Conservation (phyloP, 2,329 filamentous ascomycete genomes). For the Kalaharituber pfeilii region DNA sequence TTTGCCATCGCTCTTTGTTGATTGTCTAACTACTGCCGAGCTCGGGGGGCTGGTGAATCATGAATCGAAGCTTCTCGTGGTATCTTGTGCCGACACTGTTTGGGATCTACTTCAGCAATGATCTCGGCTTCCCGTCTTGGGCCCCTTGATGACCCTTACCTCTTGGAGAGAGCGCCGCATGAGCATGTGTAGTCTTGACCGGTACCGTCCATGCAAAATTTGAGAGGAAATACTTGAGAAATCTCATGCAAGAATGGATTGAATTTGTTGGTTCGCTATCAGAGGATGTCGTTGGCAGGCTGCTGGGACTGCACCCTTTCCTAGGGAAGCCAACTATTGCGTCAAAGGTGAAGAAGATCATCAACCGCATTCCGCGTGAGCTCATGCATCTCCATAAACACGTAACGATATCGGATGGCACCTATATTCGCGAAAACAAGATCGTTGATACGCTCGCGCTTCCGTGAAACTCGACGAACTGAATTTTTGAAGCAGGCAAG, state of each 20-base stretch:
- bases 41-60: background rate
- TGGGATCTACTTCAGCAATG: background rate
- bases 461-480: background rate
- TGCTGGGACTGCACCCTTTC: background rate
- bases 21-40: background rate
- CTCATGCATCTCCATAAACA: background rate
- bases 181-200: background rate
- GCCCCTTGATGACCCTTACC: background rate
- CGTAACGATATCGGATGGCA: background rate
- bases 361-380: background rate
- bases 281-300: background rate
- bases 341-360: background rate
- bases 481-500: background rate
- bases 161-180: background rate
- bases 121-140: background rate
- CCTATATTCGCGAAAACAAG: background rate
- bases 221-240: background rate
- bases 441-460: background rate
- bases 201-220: background rate
- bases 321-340: background rate
- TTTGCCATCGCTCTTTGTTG: background rate
- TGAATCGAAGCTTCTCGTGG: background rate
- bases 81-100: background rate
- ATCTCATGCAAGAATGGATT: background rate
- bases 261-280: background rate